Percentiles rank a stretch among this genome's conserved stretches.
These are phyloP conservation scores for Moesziomyces antarcticus DNA, from an alignment of 1,284 basidiomycete genomes.

Conservation along the genomic window DNA sequence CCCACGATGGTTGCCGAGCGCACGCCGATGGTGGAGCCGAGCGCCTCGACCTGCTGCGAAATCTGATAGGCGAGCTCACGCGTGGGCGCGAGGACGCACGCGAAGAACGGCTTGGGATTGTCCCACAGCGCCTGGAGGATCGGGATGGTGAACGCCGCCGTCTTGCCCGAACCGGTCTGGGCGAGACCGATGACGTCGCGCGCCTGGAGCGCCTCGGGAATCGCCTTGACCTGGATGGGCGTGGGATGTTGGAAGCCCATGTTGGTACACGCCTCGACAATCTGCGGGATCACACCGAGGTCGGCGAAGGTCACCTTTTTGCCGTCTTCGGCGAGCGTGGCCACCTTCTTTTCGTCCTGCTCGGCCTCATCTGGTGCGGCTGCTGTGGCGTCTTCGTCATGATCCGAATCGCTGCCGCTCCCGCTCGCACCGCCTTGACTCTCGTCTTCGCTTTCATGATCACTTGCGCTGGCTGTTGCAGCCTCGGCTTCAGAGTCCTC, in stretches of 20 bases:
- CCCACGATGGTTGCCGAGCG: constrained; percentile 92
- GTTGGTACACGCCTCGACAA: constrained; percentile 85
- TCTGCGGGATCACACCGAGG: constrained; percentile 87
- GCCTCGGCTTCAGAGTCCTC: constrained; percentile 2
- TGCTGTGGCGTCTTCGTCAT: neutral
- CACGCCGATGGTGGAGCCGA: constrained; percentile 81
- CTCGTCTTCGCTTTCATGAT: constrained; percentile 4
- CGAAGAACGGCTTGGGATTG: constrained; percentile 91
- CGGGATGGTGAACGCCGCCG: constrained; percentile 94
- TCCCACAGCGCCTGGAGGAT: constrained; percentile 98
- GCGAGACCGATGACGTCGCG: constrained; percentile 98
- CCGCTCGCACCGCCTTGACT: neutral
- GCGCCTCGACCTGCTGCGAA: constrained; percentile 90
- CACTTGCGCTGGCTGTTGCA: constrained; percentile 6
- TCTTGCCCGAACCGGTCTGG: constrained; percentile 97
- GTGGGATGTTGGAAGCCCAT: constrained; percentile 89
- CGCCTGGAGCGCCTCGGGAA: constrained; percentile 89
- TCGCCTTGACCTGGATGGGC: constrained; percentile 87
- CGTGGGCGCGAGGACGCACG: constrained; percentile 93
- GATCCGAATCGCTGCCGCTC: neutral
- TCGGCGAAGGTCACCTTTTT: constrained; percentile 70
- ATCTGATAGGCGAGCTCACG: constrained; percentile 99
- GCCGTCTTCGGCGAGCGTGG: constrained; percentile 23
- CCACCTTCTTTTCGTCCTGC: constrained; percentile 30
- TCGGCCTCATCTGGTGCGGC: constrained; percentile 5